These are phyloP conservation scores for Solanum ahanhuiri DNA, from an alignment of 257 asterid genomes.

Conservation along the genomic window DNA sequence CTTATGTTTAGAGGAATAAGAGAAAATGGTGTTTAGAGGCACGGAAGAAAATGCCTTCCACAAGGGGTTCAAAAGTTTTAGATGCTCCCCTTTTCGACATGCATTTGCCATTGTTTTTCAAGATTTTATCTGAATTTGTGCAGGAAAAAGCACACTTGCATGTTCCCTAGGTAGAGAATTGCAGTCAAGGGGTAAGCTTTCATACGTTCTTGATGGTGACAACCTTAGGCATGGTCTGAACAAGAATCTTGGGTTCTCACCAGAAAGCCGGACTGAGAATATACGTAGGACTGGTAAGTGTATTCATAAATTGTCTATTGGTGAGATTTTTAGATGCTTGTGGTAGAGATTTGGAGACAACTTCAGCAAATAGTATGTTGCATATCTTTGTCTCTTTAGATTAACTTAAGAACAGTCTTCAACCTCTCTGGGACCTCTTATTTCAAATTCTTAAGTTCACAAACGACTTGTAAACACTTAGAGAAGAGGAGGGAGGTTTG, in stretches of 20 bases:
- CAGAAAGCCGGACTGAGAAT: slow-evolving; percentile 86
- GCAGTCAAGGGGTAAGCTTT: slow-evolving; percentile 79
- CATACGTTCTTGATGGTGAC: slow-evolving; percentile 92
- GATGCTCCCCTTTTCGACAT: neutral
- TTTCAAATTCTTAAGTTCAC: neutral
- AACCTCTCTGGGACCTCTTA: neutral
- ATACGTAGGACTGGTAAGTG: slow-evolving; percentile 87
- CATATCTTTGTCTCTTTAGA: neutral
- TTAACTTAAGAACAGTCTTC: neutral
- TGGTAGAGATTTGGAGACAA: neutral
- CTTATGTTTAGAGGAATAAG: neutral
- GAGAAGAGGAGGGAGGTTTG: neutral
- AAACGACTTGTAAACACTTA: neutral
- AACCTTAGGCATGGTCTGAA: slow-evolving; percentile 92
- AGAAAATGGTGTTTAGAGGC: neutral
- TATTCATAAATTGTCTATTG: neutral
- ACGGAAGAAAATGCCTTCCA: neutral
- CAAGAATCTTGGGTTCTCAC: slow-evolving; percentile 77
- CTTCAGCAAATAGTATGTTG: neutral
- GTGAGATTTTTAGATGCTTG: neutral
- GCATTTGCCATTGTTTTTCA: neutral
- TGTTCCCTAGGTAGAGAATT: slow-evolving; percentile 81
- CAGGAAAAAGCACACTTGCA: slow-evolving; percentile 92
- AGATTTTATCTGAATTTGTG: slow-evolving; percentile 4
- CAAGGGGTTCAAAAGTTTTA: neutral